Evolutionary conservation across 2,329 filamentous ascomycete species (phyloP), one percentile per base, ranked within the genome.

Genomic region (Penicillium sp.): DNA sequence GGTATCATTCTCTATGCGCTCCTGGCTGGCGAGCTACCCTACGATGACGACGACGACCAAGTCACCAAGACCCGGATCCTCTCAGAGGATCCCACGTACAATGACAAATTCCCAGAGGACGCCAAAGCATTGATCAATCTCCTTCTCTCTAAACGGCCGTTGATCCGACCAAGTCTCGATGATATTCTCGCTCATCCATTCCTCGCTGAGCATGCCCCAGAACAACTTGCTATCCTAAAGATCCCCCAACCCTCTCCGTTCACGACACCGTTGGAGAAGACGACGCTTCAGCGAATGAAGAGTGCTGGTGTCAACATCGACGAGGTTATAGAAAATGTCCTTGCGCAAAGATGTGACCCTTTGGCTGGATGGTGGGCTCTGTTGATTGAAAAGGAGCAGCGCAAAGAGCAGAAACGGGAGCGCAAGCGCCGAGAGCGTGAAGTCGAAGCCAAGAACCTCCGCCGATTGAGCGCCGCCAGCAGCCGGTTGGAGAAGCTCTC

Each of bases 281-380:
- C 96, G 49, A 96, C 92, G 0, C 76, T 99, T 27, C 88, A 96
- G 62, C 86, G 95, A 24, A 97, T 99, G 93, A 89, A 91, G 59
- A 91, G 90, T 65, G 92, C 95, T 5, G 95, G 95, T 0, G 92
- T 98, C 24, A 91, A 98, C 70, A 95, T 96, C 59, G 95, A 99
- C 72, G 85, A 89, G 60, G 91, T 99, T 7, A 94, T 98, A 63
- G 94, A 98, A 73, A 96, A 95, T 68, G 95, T 99, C 3, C 77
- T 96, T 37, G 87, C 92, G 4, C 92, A 96, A 73, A 85, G 91
- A 64, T 98, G 95, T 71, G 94, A 99, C 76, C 85, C 89, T 6
- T 79, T 99, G 50, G 91, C 92, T 52, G 95, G 95, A 6, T 99
- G 95, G 95, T 99, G 95, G 95, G 90, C 91, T 3, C 77, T 99